These are phyloP conservation scores for Pseudonectria buxi DNA, from an alignment of 2,329 filamentous ascomycete species.

Conservation along the genomic window DNA sequence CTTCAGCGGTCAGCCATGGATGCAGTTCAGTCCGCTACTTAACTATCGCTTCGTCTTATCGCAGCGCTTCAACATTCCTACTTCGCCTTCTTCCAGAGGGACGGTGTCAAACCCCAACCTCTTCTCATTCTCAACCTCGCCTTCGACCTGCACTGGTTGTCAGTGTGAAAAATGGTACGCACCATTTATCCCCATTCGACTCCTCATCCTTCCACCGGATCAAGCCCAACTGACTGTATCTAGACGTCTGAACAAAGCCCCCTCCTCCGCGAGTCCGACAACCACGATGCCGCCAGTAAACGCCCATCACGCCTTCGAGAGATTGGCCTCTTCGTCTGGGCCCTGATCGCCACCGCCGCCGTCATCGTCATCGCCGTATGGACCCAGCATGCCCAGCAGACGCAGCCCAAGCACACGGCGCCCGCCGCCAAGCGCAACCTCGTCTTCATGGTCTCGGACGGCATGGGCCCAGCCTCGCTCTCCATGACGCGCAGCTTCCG, in stretches of 20 bases:
- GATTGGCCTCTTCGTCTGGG: conserved; percentile 73
- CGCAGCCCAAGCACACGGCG: conserved; percentile 27
- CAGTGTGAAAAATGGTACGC: not conserved
- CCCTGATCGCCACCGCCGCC: conserved; percentile 68
- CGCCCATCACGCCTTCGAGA: conserved; percentile 54
- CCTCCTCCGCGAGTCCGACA: conserved; percentile 32
- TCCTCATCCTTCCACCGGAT: too few relatives aligned
- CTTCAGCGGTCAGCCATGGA: too few relatives aligned
- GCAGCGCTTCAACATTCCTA: too few relatives aligned
- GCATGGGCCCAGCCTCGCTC: conserved; percentile 92
- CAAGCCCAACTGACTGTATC: not conserved
- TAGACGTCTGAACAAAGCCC: conserved; percentile 37
- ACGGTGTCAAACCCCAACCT: not conserved
- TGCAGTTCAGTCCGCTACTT: too few relatives aligned
- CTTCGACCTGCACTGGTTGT: not conserved
- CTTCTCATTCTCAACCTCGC: conserved; percentile 1
- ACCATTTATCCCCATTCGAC: too few relatives aligned
- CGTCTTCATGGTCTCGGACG: conserved; percentile 98
- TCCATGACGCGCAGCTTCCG: conserved; percentile 80
- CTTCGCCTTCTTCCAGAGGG: too few relatives aligned
- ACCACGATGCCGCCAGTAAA: conserved; percentile 18
- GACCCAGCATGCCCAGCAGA: conserved; percentile 63
- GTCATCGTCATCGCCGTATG: conserved; percentile 75
- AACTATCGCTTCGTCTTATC: too few relatives aligned
- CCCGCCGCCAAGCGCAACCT: conserved; percentile 74